Evolutionary conservation across 2,329 filamentous ascomycete genomes (phyloP).

Genomic region (Colletotrichum sp.): DNA sequence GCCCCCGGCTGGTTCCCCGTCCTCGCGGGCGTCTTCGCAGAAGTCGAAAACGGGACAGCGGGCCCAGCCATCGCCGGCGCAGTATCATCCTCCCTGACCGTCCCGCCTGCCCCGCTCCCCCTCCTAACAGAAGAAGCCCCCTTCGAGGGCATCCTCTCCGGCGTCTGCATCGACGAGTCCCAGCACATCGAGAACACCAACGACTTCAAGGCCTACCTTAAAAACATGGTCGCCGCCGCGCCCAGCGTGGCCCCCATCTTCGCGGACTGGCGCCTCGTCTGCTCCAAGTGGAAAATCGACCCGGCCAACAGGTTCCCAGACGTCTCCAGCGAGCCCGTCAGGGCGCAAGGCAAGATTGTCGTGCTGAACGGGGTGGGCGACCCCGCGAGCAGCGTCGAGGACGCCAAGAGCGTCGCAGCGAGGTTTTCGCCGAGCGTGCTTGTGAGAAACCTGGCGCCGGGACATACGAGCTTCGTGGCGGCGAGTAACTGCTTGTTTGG

Average conservation of each 20-base stretch:
- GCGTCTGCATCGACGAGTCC: not conserved
- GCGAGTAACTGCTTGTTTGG: not conserved
- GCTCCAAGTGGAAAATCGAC: conserved; percentile 2
- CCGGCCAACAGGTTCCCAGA: not conserved
- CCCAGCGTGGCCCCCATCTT: conserved; percentile 9
- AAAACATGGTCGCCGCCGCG: not conserved
- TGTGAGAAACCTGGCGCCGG: not conserved
- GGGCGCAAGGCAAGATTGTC: not conserved
- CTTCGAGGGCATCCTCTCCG: not conserved
- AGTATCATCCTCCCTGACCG: not conserved
- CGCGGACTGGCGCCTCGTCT: conserved; percentile 1
- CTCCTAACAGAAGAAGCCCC: not conserved
- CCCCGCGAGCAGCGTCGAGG: conserved; percentile 1
- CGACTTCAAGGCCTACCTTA: not conserved
- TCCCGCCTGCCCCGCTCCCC: not conserved
- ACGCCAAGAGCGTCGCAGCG: not conserved
- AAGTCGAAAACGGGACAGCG: not conserved
- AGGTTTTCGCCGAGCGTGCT: not conserved
- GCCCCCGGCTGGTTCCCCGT: not conserved
- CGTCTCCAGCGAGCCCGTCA: not conserved
- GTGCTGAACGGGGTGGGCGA: not conserved
- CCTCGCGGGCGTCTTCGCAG: not conserved
- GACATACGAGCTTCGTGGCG: conserved; percentile 1
- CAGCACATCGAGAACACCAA: not conserved
- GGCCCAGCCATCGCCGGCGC: not conserved